Evolutionary conservation across 164 flowering plant genomes (phyloP), one percentile per base, ranked within the genome.

Genomic region (Tetrastigma voinierianum): DNA sequence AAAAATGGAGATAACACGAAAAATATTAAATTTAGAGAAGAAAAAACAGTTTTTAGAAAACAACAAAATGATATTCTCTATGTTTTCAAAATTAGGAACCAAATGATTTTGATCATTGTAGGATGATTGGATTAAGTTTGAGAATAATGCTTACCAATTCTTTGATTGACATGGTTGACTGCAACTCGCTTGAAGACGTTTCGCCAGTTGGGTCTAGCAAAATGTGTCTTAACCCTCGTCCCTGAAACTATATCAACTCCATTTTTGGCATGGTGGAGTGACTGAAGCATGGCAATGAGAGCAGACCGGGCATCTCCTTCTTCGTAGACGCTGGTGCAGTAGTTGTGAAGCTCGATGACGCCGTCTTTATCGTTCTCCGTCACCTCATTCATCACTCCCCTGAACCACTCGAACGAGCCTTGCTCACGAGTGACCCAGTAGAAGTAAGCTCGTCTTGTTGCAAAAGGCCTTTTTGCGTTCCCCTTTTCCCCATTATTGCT

Each of bases 281-380:
- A 77, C 23, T 88, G 93, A 9, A 88, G 84, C 88, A 85, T 85
- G 19, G 86, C 70, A 58, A 87, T 84, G 53, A 87, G 67, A 1
- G 93, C 90, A 0, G 93, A 88, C 7, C 90, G 62, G 0, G 90
- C 93, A 61, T 88, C 93, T 0, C 90, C 93, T 74, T 88, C 90
- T 71, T 88, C 86, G 25, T 86, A 85, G 1, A 86, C 90, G 63
- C 93, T 84, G 9, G 90, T 84, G 73, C 86, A 84, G 62, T 86
- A 82, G 68, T 86, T 86, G 68, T 88, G 87, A 6, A 88, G 79
- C 78, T 86, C 90, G 18, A 88, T 88, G 9, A 82, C 72, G 0
- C 79, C 68, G 0, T 80, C 75, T 6, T 12, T 17, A 12, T 88
- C 89, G 6, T 71, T 72, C 45, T 86, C 88, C 0, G 86, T 86